Conservation (phyloP, 768 basidiomycete species). For the Suillus discolor region DNA sequence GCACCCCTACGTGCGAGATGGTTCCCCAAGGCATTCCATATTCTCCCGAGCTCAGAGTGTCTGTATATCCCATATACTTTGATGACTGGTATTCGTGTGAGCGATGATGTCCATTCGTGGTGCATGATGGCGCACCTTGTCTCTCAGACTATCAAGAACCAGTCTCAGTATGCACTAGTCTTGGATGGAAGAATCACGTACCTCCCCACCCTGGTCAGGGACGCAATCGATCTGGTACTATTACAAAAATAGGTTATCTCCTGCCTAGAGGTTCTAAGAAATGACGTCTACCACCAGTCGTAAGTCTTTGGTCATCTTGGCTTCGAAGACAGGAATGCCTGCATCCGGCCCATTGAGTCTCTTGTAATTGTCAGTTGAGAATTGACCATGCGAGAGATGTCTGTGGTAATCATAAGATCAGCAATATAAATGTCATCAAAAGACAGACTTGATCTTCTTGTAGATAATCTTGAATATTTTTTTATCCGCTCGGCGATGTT, state of each 20-base stretch:
- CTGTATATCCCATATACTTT: constrained; percentile 54
- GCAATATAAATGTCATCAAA: not conserved
- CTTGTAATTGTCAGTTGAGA: constrained; percentile 71
- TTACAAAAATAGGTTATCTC: constrained; percentile 1
- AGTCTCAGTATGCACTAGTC: not conserved
- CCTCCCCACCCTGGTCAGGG: constrained; percentile 37
- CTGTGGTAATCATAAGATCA: constrained; percentile 33
- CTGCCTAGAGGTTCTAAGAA: not conserved
- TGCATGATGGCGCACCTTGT: constrained; percentile 34
- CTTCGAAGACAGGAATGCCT: constrained; percentile 65
- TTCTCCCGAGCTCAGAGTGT: constrained; percentile 45
- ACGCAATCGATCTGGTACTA: constrained; percentile 55
- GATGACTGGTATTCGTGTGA: constrained; percentile 35
- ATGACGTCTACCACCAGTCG: constrained; percentile 48
- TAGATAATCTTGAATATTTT: constrained; percentile 55
- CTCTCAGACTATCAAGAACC: constrained; percentile 33
- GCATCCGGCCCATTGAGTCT: constrained; percentile 45
- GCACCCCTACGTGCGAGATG: constrained; percentile 46
- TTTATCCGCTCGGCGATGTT: constrained; percentile 44
- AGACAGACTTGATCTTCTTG: constrained; percentile 66
- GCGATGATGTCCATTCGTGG: not conserved
- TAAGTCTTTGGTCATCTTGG: constrained; percentile 60
- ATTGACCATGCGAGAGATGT: constrained; percentile 69
- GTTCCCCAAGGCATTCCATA: constrained; percentile 50
- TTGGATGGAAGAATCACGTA: constrained; percentile 16